phyloP scores from a whole-genome alignment of 352 stramenopile genomes.

The Albugo candida region DNA sequence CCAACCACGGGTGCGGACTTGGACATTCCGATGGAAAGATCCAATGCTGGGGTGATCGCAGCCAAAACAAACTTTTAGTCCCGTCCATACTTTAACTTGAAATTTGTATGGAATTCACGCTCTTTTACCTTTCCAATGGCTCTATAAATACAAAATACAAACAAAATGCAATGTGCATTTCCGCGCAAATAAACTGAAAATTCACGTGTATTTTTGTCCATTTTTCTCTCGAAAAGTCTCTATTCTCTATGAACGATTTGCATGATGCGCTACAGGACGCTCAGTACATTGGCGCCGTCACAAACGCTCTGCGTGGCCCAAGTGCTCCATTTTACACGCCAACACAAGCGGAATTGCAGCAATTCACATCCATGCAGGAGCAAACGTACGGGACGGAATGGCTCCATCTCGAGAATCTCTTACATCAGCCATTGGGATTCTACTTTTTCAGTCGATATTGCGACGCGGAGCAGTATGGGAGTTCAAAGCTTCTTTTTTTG shows the following conservation, averaged over 20 bases:
- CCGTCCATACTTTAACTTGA: conserved; percentile 11
- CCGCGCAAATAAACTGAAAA: no score
- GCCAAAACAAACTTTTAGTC: conserved; percentile 22
- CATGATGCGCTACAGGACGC: conserved; percentile 81
- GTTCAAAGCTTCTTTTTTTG: conserved; percentile 44
- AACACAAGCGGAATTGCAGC: conserved; percentile 28
- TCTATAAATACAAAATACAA: no score
- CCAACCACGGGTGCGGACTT: conserved; percentile 58
- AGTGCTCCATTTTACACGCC: conserved; percentile 57
- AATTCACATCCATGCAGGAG: conserved; percentile 45
- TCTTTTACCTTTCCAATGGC: no score
- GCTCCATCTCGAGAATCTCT: conserved; percentile 43
- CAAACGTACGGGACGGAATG: conserved; percentile 26
- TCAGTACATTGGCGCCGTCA: conserved; percentile 76
- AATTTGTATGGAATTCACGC: no score
- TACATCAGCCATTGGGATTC: conserved; percentile 60
- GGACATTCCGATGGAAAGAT: conserved; percentile 36
- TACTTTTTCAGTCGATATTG: conserved; percentile 68
- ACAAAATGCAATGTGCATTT: no score
- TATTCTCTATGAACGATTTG: conserved; percentile 52
- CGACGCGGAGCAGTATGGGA: conserved; percentile 33
- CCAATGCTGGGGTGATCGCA: conserved; percentile 41
- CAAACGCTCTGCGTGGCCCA: conserved; percentile 41
- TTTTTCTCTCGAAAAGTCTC: no score
- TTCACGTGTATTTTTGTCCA: no score